phyloP scores from a whole-genome alignment of 495 filamentous ascomycete species.

The Penicillium flavigenum region DNA sequence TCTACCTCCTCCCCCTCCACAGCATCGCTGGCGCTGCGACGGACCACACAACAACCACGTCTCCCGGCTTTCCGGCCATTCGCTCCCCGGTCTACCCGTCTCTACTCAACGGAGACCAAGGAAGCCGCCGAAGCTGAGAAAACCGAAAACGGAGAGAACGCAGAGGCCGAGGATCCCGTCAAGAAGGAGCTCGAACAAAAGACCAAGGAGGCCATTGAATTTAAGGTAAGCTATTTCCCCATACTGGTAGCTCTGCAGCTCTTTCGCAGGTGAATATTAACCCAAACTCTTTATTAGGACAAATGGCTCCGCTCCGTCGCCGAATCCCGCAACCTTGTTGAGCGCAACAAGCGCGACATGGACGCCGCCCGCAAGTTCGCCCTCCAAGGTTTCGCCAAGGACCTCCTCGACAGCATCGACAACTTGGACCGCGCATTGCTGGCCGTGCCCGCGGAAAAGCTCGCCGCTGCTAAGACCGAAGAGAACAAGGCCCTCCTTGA shows the following conservation, averaged over 20 bases:
- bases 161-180: constrained; percentile 47
- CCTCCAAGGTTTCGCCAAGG: constrained; percentile 89
- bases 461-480: constrained; percentile 47
- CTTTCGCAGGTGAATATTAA: constrained; percentile 7
- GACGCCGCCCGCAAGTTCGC: constrained; percentile 85
- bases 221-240: constrained; percentile 64
- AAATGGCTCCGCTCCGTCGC: constrained; percentile 89
- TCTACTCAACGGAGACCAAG: constrained; percentile 47
- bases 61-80: constrained; percentile 33
- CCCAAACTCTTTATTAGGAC: constrained; percentile 59
- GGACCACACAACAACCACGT: constrained; percentile 40
- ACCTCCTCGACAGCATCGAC: constrained; percentile 91
- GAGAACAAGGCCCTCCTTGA: constrained; percentile 67
- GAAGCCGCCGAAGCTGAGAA: constrained; percentile 35
- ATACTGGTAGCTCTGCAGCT: neutral
- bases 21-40: constrained; percentile 38
- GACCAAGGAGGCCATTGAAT: constrained; percentile 75
- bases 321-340: constrained; percentile 96
- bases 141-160: constrained; percentile 37
- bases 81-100: constrained; percentile 33
- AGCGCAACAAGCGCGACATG: constrained; percentile 88
- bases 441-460: constrained; percentile 72
- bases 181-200: constrained; percentile 76
- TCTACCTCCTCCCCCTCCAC: constrained; percentile 34
- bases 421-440: constrained; percentile 91